These are phyloP conservation scores for Pythium scleroteichum DNA, from an alignment of 352 stramenopile genomes.

Conservation along the genomic window DNA sequence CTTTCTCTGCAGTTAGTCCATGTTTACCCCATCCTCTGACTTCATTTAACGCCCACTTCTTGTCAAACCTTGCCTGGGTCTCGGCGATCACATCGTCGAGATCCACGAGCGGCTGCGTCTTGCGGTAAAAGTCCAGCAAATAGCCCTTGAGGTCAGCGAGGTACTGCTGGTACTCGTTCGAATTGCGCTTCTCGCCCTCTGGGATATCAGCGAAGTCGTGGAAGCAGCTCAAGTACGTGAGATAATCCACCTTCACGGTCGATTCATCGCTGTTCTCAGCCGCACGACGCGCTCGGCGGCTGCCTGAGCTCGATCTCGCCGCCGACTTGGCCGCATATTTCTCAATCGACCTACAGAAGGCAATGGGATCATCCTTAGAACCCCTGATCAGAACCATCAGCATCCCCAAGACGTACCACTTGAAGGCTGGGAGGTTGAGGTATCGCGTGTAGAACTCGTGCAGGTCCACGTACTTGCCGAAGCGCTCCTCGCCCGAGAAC, in stretches of 20 bases:
- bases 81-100: constrained; percentile 85
- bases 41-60: constrained; percentile 68
- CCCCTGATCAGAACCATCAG: too few relatives aligned
- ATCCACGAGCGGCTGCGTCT: constrained; percentile 87
- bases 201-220: constrained; percentile 67
- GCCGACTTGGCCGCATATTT: constrained; percentile 26
- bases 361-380: background rate
- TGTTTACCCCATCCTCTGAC: constrained; percentile 54
- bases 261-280: constrained; percentile 9
- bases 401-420: constrained; percentile 32
- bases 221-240: constrained; percentile 70
- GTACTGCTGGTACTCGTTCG: constrained; percentile 63
- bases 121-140: constrained; percentile 85
- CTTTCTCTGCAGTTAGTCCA: background rate
- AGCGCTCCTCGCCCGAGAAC: constrained; percentile 89
- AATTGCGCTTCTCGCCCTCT: constrained; percentile 55
- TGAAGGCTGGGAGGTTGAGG: constrained; percentile 72
- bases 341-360: constrained; percentile 24
- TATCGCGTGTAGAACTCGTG: constrained; percentile 83
- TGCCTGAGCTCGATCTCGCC: constrained; percentile 1
- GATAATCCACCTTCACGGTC: constrained; percentile 52
- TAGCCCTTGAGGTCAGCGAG: constrained; percentile 77
- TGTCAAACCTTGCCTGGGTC: constrained; percentile 82
- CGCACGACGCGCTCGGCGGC: constrained; percentile 25
- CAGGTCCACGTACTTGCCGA: constrained; percentile 90